Evolutionary conservation across 2,329 filamentous ascomycete genomes (phyloP).

Genomic region (Drechslerella dactyloides): DNA sequence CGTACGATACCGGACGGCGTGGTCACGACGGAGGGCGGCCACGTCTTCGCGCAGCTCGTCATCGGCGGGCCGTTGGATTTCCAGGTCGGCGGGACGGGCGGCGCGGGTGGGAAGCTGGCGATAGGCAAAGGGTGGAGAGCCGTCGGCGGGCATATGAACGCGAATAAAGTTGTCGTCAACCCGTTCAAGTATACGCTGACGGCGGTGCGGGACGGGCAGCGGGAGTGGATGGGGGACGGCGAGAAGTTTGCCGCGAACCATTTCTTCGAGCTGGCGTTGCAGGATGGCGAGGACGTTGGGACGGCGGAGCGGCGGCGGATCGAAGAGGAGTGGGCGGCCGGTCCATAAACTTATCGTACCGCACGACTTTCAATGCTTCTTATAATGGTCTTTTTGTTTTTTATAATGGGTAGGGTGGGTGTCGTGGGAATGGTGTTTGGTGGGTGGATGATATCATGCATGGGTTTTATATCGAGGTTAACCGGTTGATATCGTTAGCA

Average conservation of each 20-base stretch:
- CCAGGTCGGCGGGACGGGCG: background rate
- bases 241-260: constrained; percentile 37
- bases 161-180: constrained; percentile 20
- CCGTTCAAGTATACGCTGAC: constrained; percentile 41
- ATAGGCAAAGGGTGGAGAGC: constrained; percentile 2
- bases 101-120: too few relatives aligned
- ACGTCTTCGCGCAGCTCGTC: constrained; percentile 27
- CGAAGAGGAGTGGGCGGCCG: constrained; percentile 25
- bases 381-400: too few relatives aligned
- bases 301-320: constrained; percentile 24
- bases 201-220: constrained; percentile 30
- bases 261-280: constrained; percentile 32
- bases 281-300: constrained; percentile 8
- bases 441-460: too few relatives aligned
- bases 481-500: too few relatives aligned
- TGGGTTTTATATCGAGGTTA: too few relatives aligned
- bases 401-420: too few relatives aligned
- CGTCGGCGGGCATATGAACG: background rate
- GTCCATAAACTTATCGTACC: too few relatives aligned
- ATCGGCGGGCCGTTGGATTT: constrained; percentile 20
- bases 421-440: too few relatives aligned
- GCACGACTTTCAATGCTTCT: background rate
- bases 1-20: constrained; percentile 21
- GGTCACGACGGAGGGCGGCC: constrained; percentile 5
- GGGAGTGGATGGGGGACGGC: constrained; percentile 38